A percentile compares a stretch with the other conserved stretches of the same genome.
Conservation (phyloP, 1,284 basidiomycete species). For the Moesziomyces parantarcticus region DNA sequence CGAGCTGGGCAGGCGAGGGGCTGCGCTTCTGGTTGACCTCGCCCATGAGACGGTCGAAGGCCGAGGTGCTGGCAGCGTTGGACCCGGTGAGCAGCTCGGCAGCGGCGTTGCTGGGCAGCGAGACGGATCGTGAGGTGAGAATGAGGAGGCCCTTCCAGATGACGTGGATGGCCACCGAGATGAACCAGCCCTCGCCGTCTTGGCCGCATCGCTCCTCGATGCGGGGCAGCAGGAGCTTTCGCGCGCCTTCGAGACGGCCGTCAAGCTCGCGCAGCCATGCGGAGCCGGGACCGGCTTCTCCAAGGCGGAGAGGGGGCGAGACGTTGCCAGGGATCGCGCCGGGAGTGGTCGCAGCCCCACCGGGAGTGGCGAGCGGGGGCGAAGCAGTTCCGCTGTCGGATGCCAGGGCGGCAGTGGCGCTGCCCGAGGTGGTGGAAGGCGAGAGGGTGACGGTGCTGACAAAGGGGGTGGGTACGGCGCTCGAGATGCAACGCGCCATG, state of each 20-base stretch:
- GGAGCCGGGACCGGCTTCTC: slow-evolving; percentile 34
- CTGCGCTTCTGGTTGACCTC: slow-evolving; percentile 51
- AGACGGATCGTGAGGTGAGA: slow-evolving; percentile 57
- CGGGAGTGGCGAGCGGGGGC: slow-evolving; percentile 11
- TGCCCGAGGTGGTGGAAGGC: slow-evolving; percentile 34
- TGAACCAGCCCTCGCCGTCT: slow-evolving; percentile 66
- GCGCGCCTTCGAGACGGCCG: slow-evolving; percentile 59
- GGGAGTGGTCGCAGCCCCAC: slow-evolving; percentile 3
- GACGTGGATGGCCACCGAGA: slow-evolving; percentile 63
- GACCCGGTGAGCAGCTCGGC: slow-evolving; percentile 23
- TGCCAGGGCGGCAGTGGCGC: slow-evolving; percentile 1
- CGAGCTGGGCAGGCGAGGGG: slow-evolving; percentile 57
- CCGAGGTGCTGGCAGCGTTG: slow-evolving; percentile 43
- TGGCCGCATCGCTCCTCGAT: slow-evolving; percentile 62
- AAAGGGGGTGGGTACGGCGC: slow-evolving; percentile 57
- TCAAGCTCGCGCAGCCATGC: slow-evolving; percentile 63
- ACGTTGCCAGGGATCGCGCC: slow-evolving; percentile 24
- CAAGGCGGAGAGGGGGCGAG: slow-evolving; percentile 31
- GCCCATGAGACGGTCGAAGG: slow-evolving; percentile 39
- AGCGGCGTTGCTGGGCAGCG: slow-evolving; percentile 37
- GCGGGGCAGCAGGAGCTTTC: slow-evolving; percentile 59
- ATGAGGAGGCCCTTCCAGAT: slow-evolving; percentile 66
- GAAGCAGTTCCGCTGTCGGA: slow-evolving; percentile 17
- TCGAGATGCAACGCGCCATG: slow-evolving; percentile 52
- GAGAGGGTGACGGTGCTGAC: slow-evolving; percentile 38